Conservation (phyloP, 441 rosid species). For the Manihot esculenta region DNA sequence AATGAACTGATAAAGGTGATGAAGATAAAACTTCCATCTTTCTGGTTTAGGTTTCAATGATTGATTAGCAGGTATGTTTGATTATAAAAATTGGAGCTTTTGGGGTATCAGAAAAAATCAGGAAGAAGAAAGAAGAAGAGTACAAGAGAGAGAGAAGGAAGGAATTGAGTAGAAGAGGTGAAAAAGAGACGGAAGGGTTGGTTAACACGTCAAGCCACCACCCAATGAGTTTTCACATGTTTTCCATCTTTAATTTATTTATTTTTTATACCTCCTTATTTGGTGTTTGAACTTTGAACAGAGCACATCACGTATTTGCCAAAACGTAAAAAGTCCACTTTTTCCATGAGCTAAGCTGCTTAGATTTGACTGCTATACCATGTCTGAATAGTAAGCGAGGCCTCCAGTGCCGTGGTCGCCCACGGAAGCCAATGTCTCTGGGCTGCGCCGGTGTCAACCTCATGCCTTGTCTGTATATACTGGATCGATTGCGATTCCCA, state of each 20-base stretch:
- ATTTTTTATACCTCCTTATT: not conserved
- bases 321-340: conserved; percentile 1
- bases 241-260: not conserved
- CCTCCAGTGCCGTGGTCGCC: conserved; percentile 22
- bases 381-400: not conserved
- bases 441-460: not conserved
- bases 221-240: conserved; percentile 6
- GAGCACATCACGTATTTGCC: conserved; percentile 11
- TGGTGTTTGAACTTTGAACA: conserved; percentile 13
- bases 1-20: conserved; percentile 54
- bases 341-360: not conserved
- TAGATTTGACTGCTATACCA: not conserved
- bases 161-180: conserved; percentile 35
- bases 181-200: conserved; percentile 33
- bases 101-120: conserved; percentile 17
- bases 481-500: no score
- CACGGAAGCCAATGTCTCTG: conserved; percentile 30
- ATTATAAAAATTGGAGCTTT: not conserved
- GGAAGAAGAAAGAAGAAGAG: conserved; percentile 14
- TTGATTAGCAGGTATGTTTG: not conserved
- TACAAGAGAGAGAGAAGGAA: conserved; percentile 31
- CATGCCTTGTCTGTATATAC: not conserved
- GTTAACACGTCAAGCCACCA: conserved; percentile 53
- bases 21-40: conserved; percentile 62
- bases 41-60: not conserved